phyloP scores from a whole-genome alignment of 305 asterid genomes.

The Striga hermonthica region DNA sequence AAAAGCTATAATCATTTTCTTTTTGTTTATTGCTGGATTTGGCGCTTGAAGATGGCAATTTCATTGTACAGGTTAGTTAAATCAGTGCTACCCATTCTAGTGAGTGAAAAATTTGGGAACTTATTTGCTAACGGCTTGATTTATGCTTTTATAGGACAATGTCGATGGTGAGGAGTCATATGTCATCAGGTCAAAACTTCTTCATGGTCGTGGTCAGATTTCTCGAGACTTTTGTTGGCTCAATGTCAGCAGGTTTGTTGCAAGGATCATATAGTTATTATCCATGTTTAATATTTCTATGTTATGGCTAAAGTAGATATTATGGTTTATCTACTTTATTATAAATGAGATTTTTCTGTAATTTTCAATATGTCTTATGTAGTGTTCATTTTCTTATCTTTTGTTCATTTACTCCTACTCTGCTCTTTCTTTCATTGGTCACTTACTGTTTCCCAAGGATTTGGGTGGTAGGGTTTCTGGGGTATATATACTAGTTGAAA shows the following conservation, averaged over 20 bases:
- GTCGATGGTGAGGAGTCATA: slow-evolving; percentile 88
- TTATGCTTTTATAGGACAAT: slow-evolving; percentile 63
- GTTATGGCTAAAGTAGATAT: slow-evolving; percentile 13
- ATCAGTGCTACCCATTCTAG: slow-evolving; percentile 26
- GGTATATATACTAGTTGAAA: neutral
- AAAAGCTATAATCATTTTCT: slow-evolving; percentile 19
- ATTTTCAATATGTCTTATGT: neutral
- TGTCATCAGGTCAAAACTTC: slow-evolving; percentile 66
- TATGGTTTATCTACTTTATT: slow-evolving; percentile 10
- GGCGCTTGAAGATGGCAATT: slow-evolving; percentile 87
- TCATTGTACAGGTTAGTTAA: slow-evolving; percentile 86
- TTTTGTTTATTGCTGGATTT: slow-evolving; percentile 20
- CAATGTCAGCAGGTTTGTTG: slow-evolving; percentile 87
- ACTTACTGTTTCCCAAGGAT: neutral
- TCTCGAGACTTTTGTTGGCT: slow-evolving; percentile 94
- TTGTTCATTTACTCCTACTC: neutral
- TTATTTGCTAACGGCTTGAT: slow-evolving; percentile 25
- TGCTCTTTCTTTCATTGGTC: neutral
- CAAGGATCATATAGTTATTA: slow-evolving; percentile 26
- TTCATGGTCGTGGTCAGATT: slow-evolving; percentile 87
- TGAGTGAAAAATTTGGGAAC: slow-evolving; percentile 27
- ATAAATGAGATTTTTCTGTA: slow-evolving; percentile 11
- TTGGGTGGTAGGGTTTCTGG: neutral
- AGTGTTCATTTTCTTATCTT: slow-evolving; percentile 17
- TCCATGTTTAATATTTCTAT: slow-evolving; percentile 15